A percentile compares a stretch with the other conserved stretches of the same genome.
Evolutionary conservation across 1,284 basidiomycete genomes (phyloP).

Genomic region (Amylostereum areolatum): DNA sequence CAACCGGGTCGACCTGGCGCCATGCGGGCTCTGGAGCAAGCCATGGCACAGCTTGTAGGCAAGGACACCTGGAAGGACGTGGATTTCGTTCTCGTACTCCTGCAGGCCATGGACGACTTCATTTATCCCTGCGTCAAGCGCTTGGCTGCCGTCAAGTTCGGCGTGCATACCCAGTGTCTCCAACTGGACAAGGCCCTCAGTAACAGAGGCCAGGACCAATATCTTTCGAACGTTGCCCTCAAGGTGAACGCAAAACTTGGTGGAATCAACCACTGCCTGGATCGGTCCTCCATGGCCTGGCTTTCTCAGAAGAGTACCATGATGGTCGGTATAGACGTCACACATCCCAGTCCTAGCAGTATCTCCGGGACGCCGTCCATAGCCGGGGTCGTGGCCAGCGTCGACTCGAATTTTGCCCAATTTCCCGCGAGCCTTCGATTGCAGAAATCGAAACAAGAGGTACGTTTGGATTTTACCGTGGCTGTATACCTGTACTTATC

Average conservation of each 20-base stretch:
- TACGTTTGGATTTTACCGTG: slow-evolving; percentile 18
- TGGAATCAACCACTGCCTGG: slow-evolving; percentile 67
- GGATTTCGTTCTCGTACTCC: slow-evolving; percentile 56
- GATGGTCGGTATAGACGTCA: slow-evolving; percentile 78
- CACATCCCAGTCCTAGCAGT: slow-evolving; percentile 58
- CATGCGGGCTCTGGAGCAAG: slow-evolving; percentile 32
- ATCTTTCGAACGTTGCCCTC: slow-evolving; percentile 65
- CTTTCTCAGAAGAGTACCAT: slow-evolving; percentile 62
- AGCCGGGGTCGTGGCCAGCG: slow-evolving; percentile 69
- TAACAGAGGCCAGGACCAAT: slow-evolving; percentile 61
- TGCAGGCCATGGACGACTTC: slow-evolving; percentile 56
- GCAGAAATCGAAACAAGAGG: slow-evolving; percentile 62
- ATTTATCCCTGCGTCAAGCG: slow-evolving; percentile 74
- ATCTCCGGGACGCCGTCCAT: slow-evolving; percentile 64
- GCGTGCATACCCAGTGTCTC: slow-evolving; percentile 66
- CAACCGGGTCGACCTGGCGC: slow-evolving; percentile 39
- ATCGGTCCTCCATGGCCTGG: slow-evolving; percentile 52
- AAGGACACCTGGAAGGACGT: slow-evolving; percentile 17
- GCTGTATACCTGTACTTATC: slow-evolving; percentile 1
- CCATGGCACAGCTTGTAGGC: slow-evolving; percentile 28
- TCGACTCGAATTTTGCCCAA: slow-evolving; percentile 60
- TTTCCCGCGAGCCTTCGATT: slow-evolving; percentile 63
- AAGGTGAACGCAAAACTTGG: slow-evolving; percentile 73
- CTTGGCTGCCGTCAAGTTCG: slow-evolving; percentile 60
- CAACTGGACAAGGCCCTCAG: slow-evolving; percentile 52